Evolutionary conservation across 352 stramenopile genomes (phyloP).

Genomic region (Globisporangium polare): DNA sequence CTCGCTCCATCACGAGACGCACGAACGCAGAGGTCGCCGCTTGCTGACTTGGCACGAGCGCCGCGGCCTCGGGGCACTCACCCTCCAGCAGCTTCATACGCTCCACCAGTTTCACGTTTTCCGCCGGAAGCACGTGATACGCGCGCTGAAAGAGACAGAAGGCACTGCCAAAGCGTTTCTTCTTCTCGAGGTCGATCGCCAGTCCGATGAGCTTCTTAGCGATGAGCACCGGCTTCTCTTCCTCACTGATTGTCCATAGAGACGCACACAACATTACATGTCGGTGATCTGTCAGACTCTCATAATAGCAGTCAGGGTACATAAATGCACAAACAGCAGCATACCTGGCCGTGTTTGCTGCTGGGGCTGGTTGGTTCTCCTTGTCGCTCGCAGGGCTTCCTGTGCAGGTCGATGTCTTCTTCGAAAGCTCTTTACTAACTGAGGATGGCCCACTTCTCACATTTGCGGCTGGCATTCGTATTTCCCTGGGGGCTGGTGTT

Average conservation of each 20-base stretch:
- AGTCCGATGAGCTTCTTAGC: constrained; percentile 58
- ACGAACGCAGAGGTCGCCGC: constrained; percentile 32
- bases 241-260: constrained; percentile 6
- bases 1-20: constrained; percentile 39
- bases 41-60: constrained; percentile 33
- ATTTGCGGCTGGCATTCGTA: neutral
- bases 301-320: neutral
- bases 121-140: constrained; percentile 38
- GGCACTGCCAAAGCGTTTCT: constrained; percentile 27
- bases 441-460: neutral
- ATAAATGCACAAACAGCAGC: neutral
- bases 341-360: neutral
- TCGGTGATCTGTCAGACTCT: no score
- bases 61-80: constrained; percentile 18
- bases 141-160: constrained; percentile 55
- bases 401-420: neutral
- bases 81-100: constrained; percentile 32
- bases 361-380: constrained; percentile 11
- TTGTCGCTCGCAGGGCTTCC: constrained; percentile 15
- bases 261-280: neutral
- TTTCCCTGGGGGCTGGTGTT: neutral
- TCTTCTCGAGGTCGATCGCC: constrained; percentile 50
- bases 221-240: constrained; percentile 29
- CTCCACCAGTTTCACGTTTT: constrained; percentile 43
- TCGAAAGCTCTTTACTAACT: neutral